Base-by-base conservation (phyloP, 108 stramenopile genomes). In the Hondaea fermentalgiana region DNA sequence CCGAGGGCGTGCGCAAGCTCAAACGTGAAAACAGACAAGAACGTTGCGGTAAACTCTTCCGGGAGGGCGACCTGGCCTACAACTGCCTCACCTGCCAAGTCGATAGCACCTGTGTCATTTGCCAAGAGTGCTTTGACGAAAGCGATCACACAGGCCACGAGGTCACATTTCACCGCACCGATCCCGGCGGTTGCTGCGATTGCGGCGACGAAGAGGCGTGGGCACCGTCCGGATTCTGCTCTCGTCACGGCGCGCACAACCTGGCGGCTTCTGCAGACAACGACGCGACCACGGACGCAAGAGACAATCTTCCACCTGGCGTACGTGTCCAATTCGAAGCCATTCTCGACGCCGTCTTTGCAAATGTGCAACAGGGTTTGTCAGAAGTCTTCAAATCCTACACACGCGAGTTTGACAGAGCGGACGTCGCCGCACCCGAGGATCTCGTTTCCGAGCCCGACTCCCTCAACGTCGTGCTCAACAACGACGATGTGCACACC, bases 161-260 rank as follows among this genome's bases (percentile, higher is more conserved):
- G 90, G 99, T 99, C 57, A 96, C 95, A 72, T 99, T 99, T 91
- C 98, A 99, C 91, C 94, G 96, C 57, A 97, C 98, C 43, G 94
- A 92, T 25, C 97, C 98, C 17, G 98, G 98, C 23, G 99, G 99
- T 59, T 99, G 99, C 92, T 99, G 99, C 88, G 99, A 99, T 93
- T 99, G 99, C 88, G 99, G 99, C n/a, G 98, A 99, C 91, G 88
- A 93, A 5, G 98, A 99, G 90, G 98, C 98, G 21, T 99, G 98
- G 98, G 93, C 92, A 28, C 90, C 92, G 8, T 93, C 93, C 71
- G 98, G 98, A 19, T 97, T 97, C 91, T 99, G 98, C 92, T 59
- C 87, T 21, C 23, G 71, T 25, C 98, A 99, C 91, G 92, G 95
- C 72, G 95, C 95, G 29, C 72, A 59, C 17, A 69, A 69, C 42